These are phyloP conservation scores for Boletus pseudopeckii DNA, from an alignment of 768 basidiomycete genomes.

Conservation along the genomic window DNA sequence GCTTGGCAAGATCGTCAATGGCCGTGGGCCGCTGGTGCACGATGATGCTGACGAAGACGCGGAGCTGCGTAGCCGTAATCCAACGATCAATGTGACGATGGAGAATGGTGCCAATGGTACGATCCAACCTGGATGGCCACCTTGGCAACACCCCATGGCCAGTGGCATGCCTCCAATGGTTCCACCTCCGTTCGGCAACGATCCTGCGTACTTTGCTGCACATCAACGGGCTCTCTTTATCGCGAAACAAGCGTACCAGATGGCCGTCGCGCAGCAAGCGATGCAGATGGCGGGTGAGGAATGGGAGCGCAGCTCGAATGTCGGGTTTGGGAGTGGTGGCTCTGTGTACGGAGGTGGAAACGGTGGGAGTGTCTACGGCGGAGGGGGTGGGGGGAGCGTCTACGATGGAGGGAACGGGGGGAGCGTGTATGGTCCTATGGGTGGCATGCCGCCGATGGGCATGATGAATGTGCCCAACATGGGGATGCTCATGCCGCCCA, in stretches of 20 bases:
- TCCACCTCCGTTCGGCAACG: constrained; percentile 40
- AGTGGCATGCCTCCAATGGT: constrained; percentile 34
- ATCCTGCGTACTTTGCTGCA: constrained; percentile 62
- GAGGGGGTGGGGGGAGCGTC: constrained; percentile 31
- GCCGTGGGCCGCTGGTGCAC: constrained; percentile 58
- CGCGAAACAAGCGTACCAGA: constrained; percentile 88
- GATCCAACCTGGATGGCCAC: constrained; percentile 34
- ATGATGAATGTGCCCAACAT: constrained; percentile 40
- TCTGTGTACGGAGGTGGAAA: constrained; percentile 36
- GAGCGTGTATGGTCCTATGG: constrained; percentile 39
- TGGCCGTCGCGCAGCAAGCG: constrained; percentile 87
- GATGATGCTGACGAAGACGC: constrained; percentile 46
- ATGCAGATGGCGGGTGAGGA: constrained; percentile 87
- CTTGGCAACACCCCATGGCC: constrained; percentile 30
- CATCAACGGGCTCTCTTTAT: constrained; percentile 86
- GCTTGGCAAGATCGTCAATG: constrained; percentile 89
- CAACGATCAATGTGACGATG: constrained; percentile 38
- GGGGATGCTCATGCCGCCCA: constrained; percentile 37
- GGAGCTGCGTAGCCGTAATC: constrained; percentile 15
- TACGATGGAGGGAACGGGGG: constrained; percentile 39
- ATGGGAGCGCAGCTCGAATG: constrained; percentile 77
- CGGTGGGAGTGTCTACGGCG: constrained; percentile 48
- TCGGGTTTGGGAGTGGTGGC: constrained; percentile 40
- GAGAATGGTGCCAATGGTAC: constrained; percentile 25
- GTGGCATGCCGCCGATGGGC: constrained; percentile 34